A percentile compares a stretch with the other conserved stretches of the same genome.
Evolutionary conservation across 306 rosid species (phyloP).

Genomic region (Quercus engelmannii): DNA sequence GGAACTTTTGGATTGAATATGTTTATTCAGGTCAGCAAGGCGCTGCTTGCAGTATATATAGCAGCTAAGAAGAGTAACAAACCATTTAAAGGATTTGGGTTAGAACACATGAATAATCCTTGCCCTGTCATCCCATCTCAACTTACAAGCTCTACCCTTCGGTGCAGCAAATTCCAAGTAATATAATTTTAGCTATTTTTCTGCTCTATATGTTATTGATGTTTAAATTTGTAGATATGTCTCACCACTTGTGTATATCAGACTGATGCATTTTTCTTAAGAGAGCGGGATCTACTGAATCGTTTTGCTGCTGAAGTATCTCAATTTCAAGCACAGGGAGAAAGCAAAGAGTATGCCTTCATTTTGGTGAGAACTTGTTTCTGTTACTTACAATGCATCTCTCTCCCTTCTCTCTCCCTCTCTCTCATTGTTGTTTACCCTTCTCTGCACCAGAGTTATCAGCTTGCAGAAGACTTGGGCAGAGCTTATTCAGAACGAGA

Average conservation of each 20-base stretch:
- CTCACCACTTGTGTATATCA: constrained; percentile 32
- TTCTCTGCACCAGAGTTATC: constrained; percentile 61
- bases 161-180: constrained; percentile 79
- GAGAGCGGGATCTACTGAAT: constrained; percentile 79
- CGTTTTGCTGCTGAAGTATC: constrained; percentile 73
- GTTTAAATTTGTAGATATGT: constrained; percentile 13
- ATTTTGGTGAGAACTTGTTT: constrained; percentile 48
- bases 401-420: constrained; percentile 4
- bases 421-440: constrained; percentile 11
- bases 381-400: neutral
- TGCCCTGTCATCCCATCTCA: constrained; percentile 63
- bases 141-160: constrained; percentile 51
- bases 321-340: constrained; percentile 59
- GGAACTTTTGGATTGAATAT: constrained; percentile 19
- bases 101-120: constrained; percentile 84
- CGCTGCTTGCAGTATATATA: constrained; percentile 64
- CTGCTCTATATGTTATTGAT: neutral
- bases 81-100: constrained; percentile 73
- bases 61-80: constrained; percentile 56
- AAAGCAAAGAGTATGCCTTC: constrained; percentile 69
- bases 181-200: constrained; percentile 8
- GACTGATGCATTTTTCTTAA: constrained; percentile 73
- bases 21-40: constrained; percentile 81
- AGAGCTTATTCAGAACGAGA: constrained; percentile 85
- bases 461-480: constrained; percentile 81